Conservation (phyloP, 164 flowering plant genomes). For the Amborella trichopoda region DNA sequence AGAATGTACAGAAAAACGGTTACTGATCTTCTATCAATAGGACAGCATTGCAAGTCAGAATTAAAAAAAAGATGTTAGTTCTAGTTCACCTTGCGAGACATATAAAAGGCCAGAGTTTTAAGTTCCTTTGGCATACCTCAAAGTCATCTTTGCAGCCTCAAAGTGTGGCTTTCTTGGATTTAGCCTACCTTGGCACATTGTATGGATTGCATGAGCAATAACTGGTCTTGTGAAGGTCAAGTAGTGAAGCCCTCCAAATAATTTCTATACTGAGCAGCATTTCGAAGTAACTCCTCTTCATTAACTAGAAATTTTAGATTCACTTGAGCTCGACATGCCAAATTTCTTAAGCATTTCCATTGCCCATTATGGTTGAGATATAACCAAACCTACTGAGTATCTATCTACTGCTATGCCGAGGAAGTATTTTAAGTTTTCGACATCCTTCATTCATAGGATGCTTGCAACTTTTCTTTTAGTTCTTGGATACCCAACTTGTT, state of each 20-base stretch:
- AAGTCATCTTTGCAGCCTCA: background rate
- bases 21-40: no score
- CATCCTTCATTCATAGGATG: background rate
- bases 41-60: background rate
- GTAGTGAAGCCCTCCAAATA: background rate
- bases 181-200: background rate
- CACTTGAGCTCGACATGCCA: background rate
- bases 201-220: background rate
- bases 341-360: background rate
- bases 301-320: no score
- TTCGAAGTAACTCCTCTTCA: background rate
- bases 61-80: background rate
- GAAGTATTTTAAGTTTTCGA: background rate
- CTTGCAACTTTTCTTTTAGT: background rate
- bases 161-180: no score
- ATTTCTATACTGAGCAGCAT: background rate
- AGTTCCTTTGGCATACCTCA: background rate
- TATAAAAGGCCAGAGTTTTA: background rate
- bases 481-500: background rate
- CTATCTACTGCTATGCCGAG: background rate
- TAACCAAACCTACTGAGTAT: background rate
- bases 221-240: background rate
- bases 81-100: background rate
- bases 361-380: background rate
- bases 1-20: no score